Base-by-base conservation (phyloP, 108 stramenopile genomes). In the Cyclostephanos tholiformis region DNA sequence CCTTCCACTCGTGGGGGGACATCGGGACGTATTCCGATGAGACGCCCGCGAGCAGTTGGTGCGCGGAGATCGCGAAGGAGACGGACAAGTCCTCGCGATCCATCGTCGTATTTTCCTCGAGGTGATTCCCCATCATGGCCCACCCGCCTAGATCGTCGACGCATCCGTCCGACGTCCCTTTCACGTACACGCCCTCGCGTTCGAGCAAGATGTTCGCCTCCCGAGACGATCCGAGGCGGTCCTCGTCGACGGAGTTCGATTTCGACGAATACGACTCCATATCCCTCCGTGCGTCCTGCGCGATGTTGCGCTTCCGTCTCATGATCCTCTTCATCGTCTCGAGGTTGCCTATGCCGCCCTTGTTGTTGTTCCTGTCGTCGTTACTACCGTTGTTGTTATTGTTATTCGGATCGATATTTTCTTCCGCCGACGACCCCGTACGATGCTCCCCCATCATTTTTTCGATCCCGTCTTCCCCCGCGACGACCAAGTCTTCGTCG, bases 51-150 rank as follows among this genome's bases (percentile, higher is more conserved):
- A 67, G 5, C 41, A 63, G 41, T 19, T 49, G 6, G 36, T 25
- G 25, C 16, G n/a, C 51, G 27, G 36, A 27, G 20, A 17, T 25
- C 30, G 57, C 46, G 43, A 38, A 65, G 20, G 8, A 46, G 6
- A 67, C 35, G 7, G 41, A 44, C 1, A 10, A 55, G 6, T 61
- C 46, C 13, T 53, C 29, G 0, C 35, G 9, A 10, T 63, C 25
- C 23, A 48, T n/a, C 6, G 48, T 23, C 5, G 56, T 38, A 1
- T 49, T 55, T 32, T 77, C 76, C 38, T 77, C 43, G 16, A 77
- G 17, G 32, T 71, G 69, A 77, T 70, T 64, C 12, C 69, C 77
- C 77, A 77, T 19, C 77, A 77, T 77, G 69, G 70, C 77, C 63
- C 63, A 77, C 0, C 65, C 56, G 23, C 17, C 52, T 8, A 53